phyloP scores from a whole-genome alignment of 108 stramenopile species.

The Cyclotella choctawhatcheeana region DNA sequence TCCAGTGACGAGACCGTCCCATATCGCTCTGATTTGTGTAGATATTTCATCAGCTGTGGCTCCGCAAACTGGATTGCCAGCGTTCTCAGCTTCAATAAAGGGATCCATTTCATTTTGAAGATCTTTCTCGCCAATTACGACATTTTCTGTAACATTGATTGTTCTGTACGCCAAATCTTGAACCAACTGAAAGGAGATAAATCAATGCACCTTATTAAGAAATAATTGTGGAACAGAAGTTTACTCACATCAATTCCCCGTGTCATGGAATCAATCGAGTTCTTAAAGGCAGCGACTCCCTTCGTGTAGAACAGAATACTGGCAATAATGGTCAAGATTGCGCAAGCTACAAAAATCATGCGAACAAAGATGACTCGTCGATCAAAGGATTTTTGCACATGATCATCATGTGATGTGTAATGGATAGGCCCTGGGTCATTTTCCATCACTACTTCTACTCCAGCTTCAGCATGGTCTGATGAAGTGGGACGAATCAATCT shows the following conservation, averaged over 20 bases:
- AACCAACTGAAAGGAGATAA: conserved; percentile 1
- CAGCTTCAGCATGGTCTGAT: neutral
- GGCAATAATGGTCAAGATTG: conserved; percentile 9
- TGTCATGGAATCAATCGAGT: neutral
- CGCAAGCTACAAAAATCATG: conserved; percentile 14
- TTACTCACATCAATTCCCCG: conserved; percentile 19
- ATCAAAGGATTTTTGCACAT: conserved; percentile 20
- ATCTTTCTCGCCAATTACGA: conserved; percentile 5
- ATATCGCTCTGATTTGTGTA: conserved; percentile 18
- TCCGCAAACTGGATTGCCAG: conserved; percentile 1
- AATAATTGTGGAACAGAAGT: neutral
- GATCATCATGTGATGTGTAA: neutral
- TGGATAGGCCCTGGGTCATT: neutral
- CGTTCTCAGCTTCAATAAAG: neutral
- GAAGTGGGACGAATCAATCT: conserved; percentile 18
- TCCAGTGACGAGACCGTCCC: neutral
- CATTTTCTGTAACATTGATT: conserved; percentile 18
- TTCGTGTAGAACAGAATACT: conserved; percentile 11
- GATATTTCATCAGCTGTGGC: conserved; percentile 7
- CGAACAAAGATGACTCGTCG: conserved; percentile 16
- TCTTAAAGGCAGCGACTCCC: conserved; percentile 8
- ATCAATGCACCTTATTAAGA: neutral
- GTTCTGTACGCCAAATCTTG: conserved; percentile 16
- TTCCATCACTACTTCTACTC: conserved; percentile 22
- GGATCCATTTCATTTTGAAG: conserved; percentile 3